Conservation (phyloP, 768 basidiomycete genomes). For the Lactarius trivialis region DNA sequence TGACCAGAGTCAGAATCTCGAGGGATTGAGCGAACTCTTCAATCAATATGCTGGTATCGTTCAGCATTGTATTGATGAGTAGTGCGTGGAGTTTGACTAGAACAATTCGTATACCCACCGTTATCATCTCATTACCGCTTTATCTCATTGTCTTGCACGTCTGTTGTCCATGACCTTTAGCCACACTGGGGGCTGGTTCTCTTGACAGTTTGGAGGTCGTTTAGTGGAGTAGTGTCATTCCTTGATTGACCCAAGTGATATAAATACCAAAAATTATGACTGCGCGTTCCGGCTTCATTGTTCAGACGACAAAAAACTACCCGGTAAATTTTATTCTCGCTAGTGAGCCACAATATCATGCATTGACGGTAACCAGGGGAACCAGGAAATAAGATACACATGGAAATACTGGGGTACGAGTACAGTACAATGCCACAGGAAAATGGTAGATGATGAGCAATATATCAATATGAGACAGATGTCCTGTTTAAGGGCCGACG, state of each 20-base stretch:
- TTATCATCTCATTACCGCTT: constrained; percentile 4
- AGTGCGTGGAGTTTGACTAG: neutral
- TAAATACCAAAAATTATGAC: neutral
- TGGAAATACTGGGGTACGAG: neutral
- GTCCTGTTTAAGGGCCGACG: neutral
- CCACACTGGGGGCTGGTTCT: constrained; percentile 3
- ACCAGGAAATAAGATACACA: neutral
- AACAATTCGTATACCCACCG: constrained; percentile 10
- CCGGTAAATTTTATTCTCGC: no score
- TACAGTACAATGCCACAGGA: neutral
- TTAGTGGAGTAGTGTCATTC: neutral
- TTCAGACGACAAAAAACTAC: no score
- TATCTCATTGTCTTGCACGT: constrained; percentile 8
- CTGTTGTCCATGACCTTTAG: neutral
- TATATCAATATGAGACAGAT: neutral
- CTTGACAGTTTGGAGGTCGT: neutral
- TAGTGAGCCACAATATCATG: neutral
- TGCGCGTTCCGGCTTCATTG: neutral
- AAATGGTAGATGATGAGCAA: neutral
- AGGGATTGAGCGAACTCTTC: neutral
- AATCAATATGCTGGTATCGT: neutral
- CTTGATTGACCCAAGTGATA: constrained; percentile 4
- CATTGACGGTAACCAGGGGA: neutral
- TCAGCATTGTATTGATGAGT: neutral
- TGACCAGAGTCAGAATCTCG: neutral